Evolutionary conservation across 306 rosid species (phyloP), one percentile per base, ranked within the genome.

Genomic region (Prunus mume): DNA sequence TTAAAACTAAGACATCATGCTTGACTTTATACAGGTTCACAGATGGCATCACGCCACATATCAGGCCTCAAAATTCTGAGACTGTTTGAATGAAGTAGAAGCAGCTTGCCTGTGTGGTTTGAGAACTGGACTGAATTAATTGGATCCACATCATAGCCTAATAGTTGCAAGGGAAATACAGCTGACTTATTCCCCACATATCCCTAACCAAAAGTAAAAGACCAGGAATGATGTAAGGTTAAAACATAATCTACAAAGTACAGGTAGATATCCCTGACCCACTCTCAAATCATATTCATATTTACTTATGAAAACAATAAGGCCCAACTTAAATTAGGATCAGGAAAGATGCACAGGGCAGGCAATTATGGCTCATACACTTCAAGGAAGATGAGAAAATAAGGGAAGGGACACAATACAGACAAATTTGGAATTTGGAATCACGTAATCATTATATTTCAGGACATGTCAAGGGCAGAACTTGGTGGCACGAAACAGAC

Each of bases 121-220:
- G 97, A 92, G 90, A 92, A 92, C 85, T 92, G 96, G 79, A 92
- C 96, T 34, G 97, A 92, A 82, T 90, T 84, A 66, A 92, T 92
- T 71, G 97, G 93, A 87, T 92, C 97, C 80, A 92, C 97, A 78
- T 92, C 97, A 80, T 85, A 92, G 79, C 97, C 97, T 83, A 92
- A 69, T 56, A 92, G 87, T 84, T 92, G 97, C 69, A 92, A 86
- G 64, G 97, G 97, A 50, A 90, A 92, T 49, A 92, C 93, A 55
- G 97, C 93, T 27, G 97, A 84, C 80, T 92, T 92, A 83, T 92
- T 92, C 43, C 97, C 97, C 76, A 92, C 97, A 74, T 88, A 90
- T 34, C 96, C 97, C 97, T 92, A 68, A 68, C 67, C 71, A 50
- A 28, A 76, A 66, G 72, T 61, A 80, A 41, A 47, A 74, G 38